Conservation (phyloP, 495 filamentous ascomycete species). For the Choiromyces venosus region DNA sequence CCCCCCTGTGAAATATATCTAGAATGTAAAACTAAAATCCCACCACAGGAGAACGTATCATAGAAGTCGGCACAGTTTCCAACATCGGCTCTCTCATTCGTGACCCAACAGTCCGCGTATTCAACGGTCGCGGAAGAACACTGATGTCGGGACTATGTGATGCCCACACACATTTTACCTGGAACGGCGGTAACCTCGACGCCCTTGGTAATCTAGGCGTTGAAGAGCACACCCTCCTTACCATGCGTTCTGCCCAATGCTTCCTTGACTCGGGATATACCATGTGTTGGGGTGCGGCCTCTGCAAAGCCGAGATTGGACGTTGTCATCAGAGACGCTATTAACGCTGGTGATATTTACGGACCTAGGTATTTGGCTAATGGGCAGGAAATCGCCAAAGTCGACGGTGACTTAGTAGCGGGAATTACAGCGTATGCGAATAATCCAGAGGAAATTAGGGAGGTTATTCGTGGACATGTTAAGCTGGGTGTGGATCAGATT, state of each 20-base stretch:
- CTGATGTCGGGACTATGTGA: slow-evolving; percentile 51
- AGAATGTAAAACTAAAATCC: background rate
- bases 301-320: slow-evolving; percentile 50
- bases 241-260: slow-evolving; percentile 45
- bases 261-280: slow-evolving; percentile 50
- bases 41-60: slow-evolving; percentile 44
- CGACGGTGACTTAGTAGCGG: slow-evolving; percentile 48
- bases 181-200: slow-evolving; percentile 48
- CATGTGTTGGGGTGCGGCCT: slow-evolving; percentile 53
- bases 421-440: slow-evolving; percentile 51
- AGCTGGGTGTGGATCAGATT: slow-evolving; percentile 51
- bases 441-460: slow-evolving; percentile 49
- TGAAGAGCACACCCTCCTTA: slow-evolving; percentile 51
- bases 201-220: slow-evolving; percentile 45
- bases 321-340: slow-evolving; percentile 54
- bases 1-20: background rate
- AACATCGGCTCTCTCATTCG: slow-evolving; percentile 40
- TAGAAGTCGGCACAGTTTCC: slow-evolving; percentile 46
- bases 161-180: slow-evolving; percentile 51
- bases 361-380: slow-evolving; percentile 50
- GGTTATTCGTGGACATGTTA: slow-evolving; percentile 47
- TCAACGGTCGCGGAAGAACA: slow-evolving; percentile 47
- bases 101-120: slow-evolving; percentile 44
- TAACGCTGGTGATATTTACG: slow-evolving; percentile 52
- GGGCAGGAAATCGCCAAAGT: slow-evolving; percentile 49